A percentile compares a stretch with the other conserved stretches of the same genome.
These are phyloP conservation scores for Mucor velutinosus DNA, from an alignment of 371 early-diverging fungal species.

Conservation along the genomic window DNA sequence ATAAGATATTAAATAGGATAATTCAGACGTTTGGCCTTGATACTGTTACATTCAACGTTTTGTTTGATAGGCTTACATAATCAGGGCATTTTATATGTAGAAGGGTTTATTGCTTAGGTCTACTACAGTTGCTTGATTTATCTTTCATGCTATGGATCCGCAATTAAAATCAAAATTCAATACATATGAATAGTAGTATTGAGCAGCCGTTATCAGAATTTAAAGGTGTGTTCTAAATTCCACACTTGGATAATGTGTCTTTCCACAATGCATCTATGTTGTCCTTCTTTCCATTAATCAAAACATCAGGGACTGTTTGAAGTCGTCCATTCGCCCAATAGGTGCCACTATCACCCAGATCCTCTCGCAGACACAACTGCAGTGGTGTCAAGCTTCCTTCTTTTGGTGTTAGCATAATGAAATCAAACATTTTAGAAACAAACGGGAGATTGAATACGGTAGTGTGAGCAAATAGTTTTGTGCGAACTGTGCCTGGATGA, in stretches of 20 bases:
- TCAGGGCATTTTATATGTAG: too few species aligned
- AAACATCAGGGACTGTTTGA: neutral
- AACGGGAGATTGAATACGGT: conserved; percentile 31
- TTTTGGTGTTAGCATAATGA: conserved; percentile 44
- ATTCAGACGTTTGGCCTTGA: too few species aligned
- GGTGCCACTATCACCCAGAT: neutral
- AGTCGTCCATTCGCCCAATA: conserved; percentile 24
- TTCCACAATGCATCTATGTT: conserved; percentile 17
- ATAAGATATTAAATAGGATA: too few species aligned
- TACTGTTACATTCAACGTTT: too few species aligned
- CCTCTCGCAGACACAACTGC: conserved; percentile 23
- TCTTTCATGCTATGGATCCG: too few species aligned
- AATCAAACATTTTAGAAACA: conserved; percentile 30
- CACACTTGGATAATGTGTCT: conserved; percentile 9
- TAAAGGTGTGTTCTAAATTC: neutral
- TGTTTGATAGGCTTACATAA: too few species aligned
- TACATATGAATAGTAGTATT: too few species aligned
- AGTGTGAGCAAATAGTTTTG: conserved; percentile 40
- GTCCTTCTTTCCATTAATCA: conserved; percentile 9
- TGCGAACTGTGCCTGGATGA: conserved; percentile 52
- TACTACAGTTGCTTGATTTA: too few species aligned
- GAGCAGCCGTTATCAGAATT: too few species aligned
- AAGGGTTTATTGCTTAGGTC: too few species aligned
- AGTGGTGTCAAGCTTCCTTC: conserved; percentile 45
- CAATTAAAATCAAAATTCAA: too few species aligned